Evolutionary conservation across 2,329 filamentous ascomycete genomes (phyloP).

Genomic region (Xylaria sp.): DNA sequence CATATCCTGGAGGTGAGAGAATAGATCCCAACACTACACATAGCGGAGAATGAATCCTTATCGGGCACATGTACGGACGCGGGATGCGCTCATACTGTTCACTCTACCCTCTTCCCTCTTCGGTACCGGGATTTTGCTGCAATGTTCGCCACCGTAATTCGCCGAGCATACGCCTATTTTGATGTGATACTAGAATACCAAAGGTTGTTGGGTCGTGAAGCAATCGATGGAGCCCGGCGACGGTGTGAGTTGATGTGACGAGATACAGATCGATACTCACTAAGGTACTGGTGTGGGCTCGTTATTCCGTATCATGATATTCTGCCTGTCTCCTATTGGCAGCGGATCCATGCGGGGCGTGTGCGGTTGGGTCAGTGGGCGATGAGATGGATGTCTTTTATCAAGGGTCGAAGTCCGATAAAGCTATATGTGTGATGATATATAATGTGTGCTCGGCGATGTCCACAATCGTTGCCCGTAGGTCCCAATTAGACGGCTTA

Average conservation of each 20-base stretch:
- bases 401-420: background rate
- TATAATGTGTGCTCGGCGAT: background rate
- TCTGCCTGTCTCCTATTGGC: conserved; percentile 13
- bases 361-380: background rate
- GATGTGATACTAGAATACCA: background rate
- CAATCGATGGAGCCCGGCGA: background rate
- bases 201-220: background rate
- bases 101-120: background rate
- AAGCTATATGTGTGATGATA: conserved; percentile 10
- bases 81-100: background rate
- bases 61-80: background rate
- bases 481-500: background rate
- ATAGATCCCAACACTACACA: background rate
- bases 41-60: background rate
- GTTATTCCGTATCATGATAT: background rate
- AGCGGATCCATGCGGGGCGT: conserved; percentile 5
- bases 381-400: conserved; percentile 1
- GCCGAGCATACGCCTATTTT: conserved; percentile 6
- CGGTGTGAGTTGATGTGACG: background rate
- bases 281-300: conserved; percentile 1
- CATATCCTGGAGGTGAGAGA: background rate
- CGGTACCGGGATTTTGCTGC: background rate
- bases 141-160: background rate
- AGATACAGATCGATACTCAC: background rate
- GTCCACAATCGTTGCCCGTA: background rate